Base-by-base conservation (phyloP, 495 filamentous ascomycete species). In the Ascodesmis nigricans region DNA sequence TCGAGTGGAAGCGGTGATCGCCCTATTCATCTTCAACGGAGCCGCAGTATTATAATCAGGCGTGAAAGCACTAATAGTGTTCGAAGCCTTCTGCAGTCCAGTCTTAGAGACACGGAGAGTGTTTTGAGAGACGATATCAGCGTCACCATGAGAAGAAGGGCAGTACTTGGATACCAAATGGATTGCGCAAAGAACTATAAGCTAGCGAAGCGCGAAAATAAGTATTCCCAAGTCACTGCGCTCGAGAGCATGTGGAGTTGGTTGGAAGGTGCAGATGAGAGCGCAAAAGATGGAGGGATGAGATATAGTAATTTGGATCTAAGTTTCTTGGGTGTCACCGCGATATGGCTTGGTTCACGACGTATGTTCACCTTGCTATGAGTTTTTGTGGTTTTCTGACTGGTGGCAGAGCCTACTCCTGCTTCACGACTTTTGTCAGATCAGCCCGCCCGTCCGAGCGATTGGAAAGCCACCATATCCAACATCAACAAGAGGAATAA, bases 331-430 rank as follows among this genome's bases (percentile, higher is more conserved):
- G 87, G 87, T 3, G 71, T 93, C 26, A 60, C 66, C 36, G 66
- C 65, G 25, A 66, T 92, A 10, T 92, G 82, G 82, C 72, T 57
- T 19, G 74, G 78, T 45, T n/a, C n/a, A n/a, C n/a, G n/a, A n/a
- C n/a, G n/a, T n/a, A n/a, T n/a, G n/a, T n/a, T n/a, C n/a, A n/a
- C n/a, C n/a, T n/a, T n/a, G n/a, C n/a, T n/a, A n/a, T n/a, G n/a
- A n/a, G n/a, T n/a, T n/a, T n/a, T n/a, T n/a, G n/a, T n/a, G n/a
- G n/a, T n/a, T n/a, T n/a, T n/a, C n/a, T n/a, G n/a, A n/a, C n/a
- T n/a, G n/a, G n/a, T n/a, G n/a, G n/a, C n/a, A n/a, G n/a, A n/a
- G n/a, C n/a, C n/a, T n/a, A n/a, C n/a, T n/a, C n/a, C n/a, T n/a
- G n/a, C n/a, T n/a, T n/a, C n/a, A n/a, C n/a, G n/a, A n/a, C n/a